These are phyloP conservation scores for Trypanosoma brucei DNA, from an alignment of 208 protist species.

Conservation along the genomic window DNA sequence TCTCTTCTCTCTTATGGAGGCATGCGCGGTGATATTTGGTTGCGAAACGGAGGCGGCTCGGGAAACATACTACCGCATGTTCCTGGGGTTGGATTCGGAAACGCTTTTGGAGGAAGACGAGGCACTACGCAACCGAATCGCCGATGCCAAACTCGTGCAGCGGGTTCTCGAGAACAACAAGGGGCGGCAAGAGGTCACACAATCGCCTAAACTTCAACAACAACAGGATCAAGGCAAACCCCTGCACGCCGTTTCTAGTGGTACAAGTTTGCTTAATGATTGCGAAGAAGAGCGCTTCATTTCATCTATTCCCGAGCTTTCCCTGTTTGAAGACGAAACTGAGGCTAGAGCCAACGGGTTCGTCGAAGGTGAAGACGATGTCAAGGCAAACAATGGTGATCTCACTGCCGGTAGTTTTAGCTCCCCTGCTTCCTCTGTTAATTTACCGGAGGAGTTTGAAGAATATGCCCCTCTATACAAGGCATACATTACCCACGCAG, in stretches of 20 bases:
- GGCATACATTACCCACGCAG: constrained; percentile 60
- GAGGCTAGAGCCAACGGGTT: not conserved
- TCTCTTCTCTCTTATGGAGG: constrained; percentile 87
- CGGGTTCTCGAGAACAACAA: constrained; percentile 9
- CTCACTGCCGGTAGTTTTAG: not conserved
- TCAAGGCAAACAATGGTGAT: not conserved
- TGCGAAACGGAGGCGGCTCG: constrained; percentile 55
- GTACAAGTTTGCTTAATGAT: not conserved
- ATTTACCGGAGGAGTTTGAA: constrained; percentile 25
- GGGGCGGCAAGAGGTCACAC: not conserved
- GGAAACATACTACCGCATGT: constrained; percentile 65
- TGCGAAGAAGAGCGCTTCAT: constrained; percentile 19
- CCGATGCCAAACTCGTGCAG: constrained; percentile 29
- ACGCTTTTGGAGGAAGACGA: constrained; percentile 52
- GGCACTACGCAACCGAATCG: constrained; percentile 33
- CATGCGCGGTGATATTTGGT: constrained; percentile 78
- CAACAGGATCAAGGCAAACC: no score
- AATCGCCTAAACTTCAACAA: not conserved
- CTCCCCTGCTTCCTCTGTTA: not conserved
- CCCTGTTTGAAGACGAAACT: constrained; percentile 10
- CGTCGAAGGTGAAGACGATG: not conserved
- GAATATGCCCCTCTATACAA: constrained; percentile 60
- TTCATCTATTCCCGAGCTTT: constrained; percentile 19
- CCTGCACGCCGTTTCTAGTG: no score
- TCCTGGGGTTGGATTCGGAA: constrained; percentile 65